Evolutionary conservation across 106 monocot genomes (phyloP), one percentile per base, ranked within the genome.

Genomic region (Vanilla planifolia): DNA sequence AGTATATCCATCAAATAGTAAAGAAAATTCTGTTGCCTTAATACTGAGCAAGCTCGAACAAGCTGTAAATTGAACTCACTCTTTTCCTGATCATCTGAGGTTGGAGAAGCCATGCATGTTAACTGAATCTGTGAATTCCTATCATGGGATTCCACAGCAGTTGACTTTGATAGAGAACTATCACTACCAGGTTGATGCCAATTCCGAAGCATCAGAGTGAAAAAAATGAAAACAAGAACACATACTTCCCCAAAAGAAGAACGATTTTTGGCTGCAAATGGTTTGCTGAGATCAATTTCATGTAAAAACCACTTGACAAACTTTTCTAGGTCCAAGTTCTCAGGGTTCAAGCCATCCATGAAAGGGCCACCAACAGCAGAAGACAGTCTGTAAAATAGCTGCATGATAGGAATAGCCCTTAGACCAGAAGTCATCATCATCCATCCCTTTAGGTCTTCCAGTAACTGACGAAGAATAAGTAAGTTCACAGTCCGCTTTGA

Each of bases 161-260:
- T 60, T 43, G 77, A 70, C 62, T 92, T 85, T 48, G 75, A 57
- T 43, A 79, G 76, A 63, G 88, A 79, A 56, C 62, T 64, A 5
- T 98, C 98, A 76, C 74, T 61, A 4, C 88, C 82, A 77, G 98
- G 98, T 51, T 88, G 98, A 70, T 98, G 92, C 98, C 98, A 98
- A 36, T 98, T 98, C 25, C 92, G 83, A 69, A 98, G 88, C 98
- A 98, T 92, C 32, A 98, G 76, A 19, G 88, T 98, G 69, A 98
- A 82, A 63, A 88, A 98, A 88, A 92, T 85, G 66, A 92, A 92
- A 45, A 92, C 88, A 66, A 98, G 79, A 59, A 98, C 88, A 29
- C 67, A 48, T 21, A 82, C 75, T 85, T 98, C 98, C 11, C 98
- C 88, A 78, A 88, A 88, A 56, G 64, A 72, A 8, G 82, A 77